Conservation (phyloP, 805 yeast species). For the Candida maltosa region DNA sequence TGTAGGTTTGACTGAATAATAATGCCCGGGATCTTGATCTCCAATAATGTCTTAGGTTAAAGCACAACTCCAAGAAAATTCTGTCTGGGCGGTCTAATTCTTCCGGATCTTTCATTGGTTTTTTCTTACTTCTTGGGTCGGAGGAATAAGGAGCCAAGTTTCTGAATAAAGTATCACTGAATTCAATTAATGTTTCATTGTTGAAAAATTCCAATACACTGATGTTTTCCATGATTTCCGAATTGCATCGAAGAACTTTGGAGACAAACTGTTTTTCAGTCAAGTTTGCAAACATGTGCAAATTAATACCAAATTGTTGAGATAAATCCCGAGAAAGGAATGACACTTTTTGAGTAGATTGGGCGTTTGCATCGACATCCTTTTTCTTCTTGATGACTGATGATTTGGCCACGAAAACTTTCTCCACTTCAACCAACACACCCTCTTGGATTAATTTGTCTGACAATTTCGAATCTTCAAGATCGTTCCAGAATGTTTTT, state of each 20-base stretch:
- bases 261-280: constrained; percentile 63
- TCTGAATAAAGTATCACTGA: constrained; percentile 66
- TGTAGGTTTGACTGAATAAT: constrained; percentile 63
- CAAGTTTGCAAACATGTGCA: constrained; percentile 68
- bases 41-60: constrained; percentile 88
- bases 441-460: constrained; percentile 73
- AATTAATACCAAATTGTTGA: constrained; percentile 91
- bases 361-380: constrained; percentile 15
- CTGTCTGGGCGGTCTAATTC: constrained; percentile 87
- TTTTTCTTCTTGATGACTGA: constrained; percentile 34
- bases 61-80: constrained; percentile 75
- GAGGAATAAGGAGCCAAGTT: constrained; percentile 78
- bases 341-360: constrained; percentile 39
- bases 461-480: constrained; percentile 55
- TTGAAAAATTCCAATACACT: constrained; percentile 84
- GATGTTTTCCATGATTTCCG: constrained; percentile 61
- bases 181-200: constrained; percentile 70
- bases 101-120: constrained; percentile 60
- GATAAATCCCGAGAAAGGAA: constrained; percentile 81
- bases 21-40: constrained; percentile 84
- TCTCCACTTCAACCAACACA: constrained; percentile 78
- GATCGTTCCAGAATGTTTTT: constrained; percentile 80
- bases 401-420: constrained; percentile 82
- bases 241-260: constrained; percentile 75
- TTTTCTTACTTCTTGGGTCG: constrained; percentile 38